Evolutionary conservation across 345 rosid species (phyloP).

Genomic region (Arabis alpina): DNA sequence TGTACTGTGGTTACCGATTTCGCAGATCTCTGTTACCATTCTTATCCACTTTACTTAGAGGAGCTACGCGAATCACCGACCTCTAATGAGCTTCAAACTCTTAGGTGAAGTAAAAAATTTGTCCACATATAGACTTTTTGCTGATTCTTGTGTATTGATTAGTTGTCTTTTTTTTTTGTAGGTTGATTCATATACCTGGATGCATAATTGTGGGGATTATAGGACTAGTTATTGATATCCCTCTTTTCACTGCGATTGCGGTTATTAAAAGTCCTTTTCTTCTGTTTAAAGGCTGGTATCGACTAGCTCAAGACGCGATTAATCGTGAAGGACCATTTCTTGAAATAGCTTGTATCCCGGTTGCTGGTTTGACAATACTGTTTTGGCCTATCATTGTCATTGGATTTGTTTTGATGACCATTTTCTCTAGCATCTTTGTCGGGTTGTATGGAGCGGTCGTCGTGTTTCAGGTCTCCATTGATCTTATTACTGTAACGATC

Average conservation of each 20-base stretch:
- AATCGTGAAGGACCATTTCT: slow-evolving; percentile 83
- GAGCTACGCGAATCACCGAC: slow-evolving; percentile 62
- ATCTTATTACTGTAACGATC: slow-evolving; percentile 4
- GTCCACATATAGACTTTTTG: slow-evolving; percentile 1
- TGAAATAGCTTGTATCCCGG: slow-evolving; percentile 76
- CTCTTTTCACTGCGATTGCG: slow-evolving; percentile 67
- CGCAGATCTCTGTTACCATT: slow-evolving; percentile 72
- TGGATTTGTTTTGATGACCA: slow-evolving; percentile 61
- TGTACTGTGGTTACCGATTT: slow-evolving; percentile 76
- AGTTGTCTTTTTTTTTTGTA: slow-evolving; percentile 35
- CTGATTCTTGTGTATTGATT: slow-evolving; percentile 4
- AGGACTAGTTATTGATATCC: slow-evolving; percentile 71
- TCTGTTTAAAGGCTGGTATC: slow-evolving; percentile 79
- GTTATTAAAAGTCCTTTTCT: slow-evolving; percentile 72
- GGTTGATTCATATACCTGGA: slow-evolving; percentile 76
- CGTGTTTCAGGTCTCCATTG: slow-evolving; percentile 61
- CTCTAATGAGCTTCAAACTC: slow-evolving; percentile 58
- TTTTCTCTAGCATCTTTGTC: slow-evolving; percentile 67
- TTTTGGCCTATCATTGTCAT: slow-evolving; percentile 80
- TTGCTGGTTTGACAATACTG: slow-evolving; percentile 81
- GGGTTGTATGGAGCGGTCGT: slow-evolving; percentile 77
- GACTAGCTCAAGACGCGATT: slow-evolving; percentile 68
- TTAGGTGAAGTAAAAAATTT: slow-evolving; percentile 54
- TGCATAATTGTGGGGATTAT: slow-evolving; percentile 69
- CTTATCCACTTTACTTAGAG: slow-evolving; percentile 65